phyloP scores from a whole-genome alignment of 164 flowering plant species.

The Stephania cephalantha region DNA sequence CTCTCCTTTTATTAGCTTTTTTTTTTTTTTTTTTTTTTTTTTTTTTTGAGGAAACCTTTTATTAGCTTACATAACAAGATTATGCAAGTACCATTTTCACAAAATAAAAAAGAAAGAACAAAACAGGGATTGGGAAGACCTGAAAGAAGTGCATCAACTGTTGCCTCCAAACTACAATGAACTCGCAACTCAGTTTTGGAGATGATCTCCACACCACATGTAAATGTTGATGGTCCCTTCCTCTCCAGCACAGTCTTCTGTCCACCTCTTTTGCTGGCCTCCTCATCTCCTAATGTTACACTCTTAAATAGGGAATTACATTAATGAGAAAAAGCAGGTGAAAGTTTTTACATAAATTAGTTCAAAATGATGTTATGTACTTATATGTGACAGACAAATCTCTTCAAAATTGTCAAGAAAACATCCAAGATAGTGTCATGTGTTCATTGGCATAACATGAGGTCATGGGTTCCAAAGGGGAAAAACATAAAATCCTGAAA shows the following conservation, averaged over 20 bases:
- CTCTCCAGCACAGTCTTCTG: constrained; percentile 88
- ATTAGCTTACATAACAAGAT: no score
- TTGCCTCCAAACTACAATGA: constrained; percentile 74
- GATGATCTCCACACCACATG: constrained; percentile 76
- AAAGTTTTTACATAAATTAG: background rate
- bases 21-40: no score
- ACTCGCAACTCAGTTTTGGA: constrained; percentile 75
- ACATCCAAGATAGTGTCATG: background rate
- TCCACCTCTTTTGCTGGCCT: constrained; percentile 83
- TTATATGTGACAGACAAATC: background rate
- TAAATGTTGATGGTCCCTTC: constrained; percentile 88
- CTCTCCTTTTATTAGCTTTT: no score
- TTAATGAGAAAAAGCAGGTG: background rate
- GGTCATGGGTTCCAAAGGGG: no score
- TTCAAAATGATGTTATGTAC: background rate
- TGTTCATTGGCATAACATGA: background rate
- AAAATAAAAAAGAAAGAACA: no score
- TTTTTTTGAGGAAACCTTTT: no score
- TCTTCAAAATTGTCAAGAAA: background rate
- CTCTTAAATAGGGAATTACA: constrained; percentile 33
- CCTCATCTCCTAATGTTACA: constrained; percentile 96
- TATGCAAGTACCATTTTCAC: no score
- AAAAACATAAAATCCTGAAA: background rate
- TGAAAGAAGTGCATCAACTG: constrained; percentile 86
- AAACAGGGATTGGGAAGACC: constrained; percentile 29